phyloP scores from a whole-genome alignment of 202 grass and related monocot species.

The Cymbopogon flexuosus region DNA sequence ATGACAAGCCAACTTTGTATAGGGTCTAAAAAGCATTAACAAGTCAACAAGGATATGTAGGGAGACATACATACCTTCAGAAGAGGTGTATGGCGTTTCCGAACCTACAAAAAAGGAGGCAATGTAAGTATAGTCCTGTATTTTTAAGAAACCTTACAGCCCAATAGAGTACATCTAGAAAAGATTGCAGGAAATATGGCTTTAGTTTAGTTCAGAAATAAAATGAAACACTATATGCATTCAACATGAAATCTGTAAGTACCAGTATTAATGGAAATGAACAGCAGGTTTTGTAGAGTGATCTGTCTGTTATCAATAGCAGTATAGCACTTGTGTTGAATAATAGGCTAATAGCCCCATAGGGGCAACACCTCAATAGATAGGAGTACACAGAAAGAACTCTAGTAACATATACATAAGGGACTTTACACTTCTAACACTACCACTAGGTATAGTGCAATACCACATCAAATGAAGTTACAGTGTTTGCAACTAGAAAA shows the following conservation, averaged over 20 bases:
- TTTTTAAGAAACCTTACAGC: background rate
- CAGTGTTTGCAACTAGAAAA: background rate
- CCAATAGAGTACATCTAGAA: constrained; percentile 3
- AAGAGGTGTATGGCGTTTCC: constrained; percentile 76
- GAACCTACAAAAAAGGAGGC: constrained; percentile 53
- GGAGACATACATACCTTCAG: constrained; percentile 64
- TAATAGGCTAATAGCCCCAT: background rate
- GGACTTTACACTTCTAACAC: background rate
- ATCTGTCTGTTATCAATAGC: background rate
- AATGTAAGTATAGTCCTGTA: constrained; percentile 10
- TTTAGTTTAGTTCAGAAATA: constrained; percentile 21
- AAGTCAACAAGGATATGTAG: constrained; percentile 9
- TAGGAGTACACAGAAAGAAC: background rate
- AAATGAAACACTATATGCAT: background rate
- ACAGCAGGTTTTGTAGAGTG: background rate
- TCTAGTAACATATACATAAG: background rate
- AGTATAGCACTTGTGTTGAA: background rate
- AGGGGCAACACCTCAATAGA: background rate
- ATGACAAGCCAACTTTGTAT: background rate
- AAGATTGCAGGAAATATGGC: constrained; percentile 4
- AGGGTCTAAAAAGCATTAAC: constrained; percentile 1
- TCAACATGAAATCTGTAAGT: background rate
- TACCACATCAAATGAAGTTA: background rate
- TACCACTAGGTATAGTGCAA: background rate
- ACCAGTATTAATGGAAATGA: background rate